These are phyloP conservation scores for Clitopilus hobsonii DNA, from an alignment of 768 basidiomycete species.

Conservation along the genomic window DNA sequence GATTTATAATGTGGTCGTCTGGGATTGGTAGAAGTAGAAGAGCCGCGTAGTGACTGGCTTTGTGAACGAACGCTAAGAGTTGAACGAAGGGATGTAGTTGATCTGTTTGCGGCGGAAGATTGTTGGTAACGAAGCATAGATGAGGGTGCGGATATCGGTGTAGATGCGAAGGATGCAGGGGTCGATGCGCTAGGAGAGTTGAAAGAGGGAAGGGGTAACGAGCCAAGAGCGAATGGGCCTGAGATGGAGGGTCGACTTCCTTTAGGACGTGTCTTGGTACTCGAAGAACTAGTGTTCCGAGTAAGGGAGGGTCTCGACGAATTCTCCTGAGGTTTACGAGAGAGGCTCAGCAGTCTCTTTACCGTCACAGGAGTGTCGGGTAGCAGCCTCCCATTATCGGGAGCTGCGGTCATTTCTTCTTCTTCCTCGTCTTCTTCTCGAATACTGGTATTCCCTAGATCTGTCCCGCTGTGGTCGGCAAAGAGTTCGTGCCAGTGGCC, in stretches of 20 bases:
- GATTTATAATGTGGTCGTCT: constrained; percentile 1
- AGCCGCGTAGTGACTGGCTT: background rate
- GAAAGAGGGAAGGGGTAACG: constrained; percentile 14
- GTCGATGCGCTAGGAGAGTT: constrained; percentile 11
- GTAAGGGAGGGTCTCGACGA: background rate
- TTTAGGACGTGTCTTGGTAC: background rate
- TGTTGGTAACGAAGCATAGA: constrained; percentile 5
- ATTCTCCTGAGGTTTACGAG: constrained; percentile 12
- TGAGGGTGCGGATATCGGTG: constrained; percentile 5
- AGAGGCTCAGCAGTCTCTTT: constrained; percentile 30
- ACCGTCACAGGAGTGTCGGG: constrained; percentile 16
- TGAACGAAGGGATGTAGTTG: constrained; percentile 11
- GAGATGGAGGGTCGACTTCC: constrained; percentile 16
- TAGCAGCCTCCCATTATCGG: constrained; percentile 3
- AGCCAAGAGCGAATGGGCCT: constrained; percentile 41
- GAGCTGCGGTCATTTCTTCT: constrained; percentile 9
- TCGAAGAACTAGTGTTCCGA: background rate
- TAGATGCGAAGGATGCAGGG: constrained; percentile 8
- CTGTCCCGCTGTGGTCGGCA: background rate
- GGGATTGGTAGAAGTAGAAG: background rate
- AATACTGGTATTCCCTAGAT: constrained; percentile 9
- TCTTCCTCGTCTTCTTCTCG: constrained; percentile 13
- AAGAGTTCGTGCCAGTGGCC: background rate
- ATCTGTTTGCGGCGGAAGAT: background rate
- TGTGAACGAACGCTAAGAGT: constrained; percentile 10